Conservation (phyloP, 768 basidiomycete genomes). For the Termitomyces sp. region DNA sequence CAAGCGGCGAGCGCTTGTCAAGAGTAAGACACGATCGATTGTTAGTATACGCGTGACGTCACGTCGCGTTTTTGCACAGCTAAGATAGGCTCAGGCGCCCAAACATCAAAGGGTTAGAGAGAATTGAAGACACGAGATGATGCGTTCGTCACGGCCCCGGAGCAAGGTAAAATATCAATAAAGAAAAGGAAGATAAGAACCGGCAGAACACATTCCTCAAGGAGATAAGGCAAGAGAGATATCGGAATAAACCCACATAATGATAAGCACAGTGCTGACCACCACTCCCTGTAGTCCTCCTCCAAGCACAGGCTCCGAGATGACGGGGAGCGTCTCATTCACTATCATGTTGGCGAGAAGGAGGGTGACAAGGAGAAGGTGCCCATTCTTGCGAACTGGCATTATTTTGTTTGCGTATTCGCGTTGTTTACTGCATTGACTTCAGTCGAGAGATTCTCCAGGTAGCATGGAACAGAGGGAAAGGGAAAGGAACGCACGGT, state of each 20-base stretch:
- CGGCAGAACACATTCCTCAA: background rate
- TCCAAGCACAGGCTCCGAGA: conserved; percentile 74
- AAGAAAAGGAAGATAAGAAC: background rate
- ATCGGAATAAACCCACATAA: conserved; percentile 56
- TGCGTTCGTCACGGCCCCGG: background rate
- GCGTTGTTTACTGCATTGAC: conserved; percentile 59
- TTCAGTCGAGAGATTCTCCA: background rate
- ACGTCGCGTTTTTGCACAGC: background rate
- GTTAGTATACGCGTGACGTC: background rate
- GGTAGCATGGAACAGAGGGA: background rate
- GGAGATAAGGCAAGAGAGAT: background rate
- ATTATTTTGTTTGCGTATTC: conserved; percentile 79
- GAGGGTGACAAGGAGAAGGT: conserved; percentile 77
- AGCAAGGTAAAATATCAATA: background rate
- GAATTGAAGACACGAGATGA: background rate
- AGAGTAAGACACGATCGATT: background rate
- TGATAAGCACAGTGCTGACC: conserved; percentile 79
- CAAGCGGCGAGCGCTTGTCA: background rate
- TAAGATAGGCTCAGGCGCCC: background rate
- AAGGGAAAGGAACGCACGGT: conserved; percentile 41
- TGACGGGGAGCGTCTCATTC: conserved; percentile 83
- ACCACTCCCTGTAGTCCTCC: conserved; percentile 76
- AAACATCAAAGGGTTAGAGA: background rate
- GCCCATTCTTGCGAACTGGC: conserved; percentile 81
- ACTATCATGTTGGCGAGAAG: conserved; percentile 89